phyloP scores from a whole-genome alignment of 345 rosid genomes.

The Orychophragmus violaceus region DNA sequence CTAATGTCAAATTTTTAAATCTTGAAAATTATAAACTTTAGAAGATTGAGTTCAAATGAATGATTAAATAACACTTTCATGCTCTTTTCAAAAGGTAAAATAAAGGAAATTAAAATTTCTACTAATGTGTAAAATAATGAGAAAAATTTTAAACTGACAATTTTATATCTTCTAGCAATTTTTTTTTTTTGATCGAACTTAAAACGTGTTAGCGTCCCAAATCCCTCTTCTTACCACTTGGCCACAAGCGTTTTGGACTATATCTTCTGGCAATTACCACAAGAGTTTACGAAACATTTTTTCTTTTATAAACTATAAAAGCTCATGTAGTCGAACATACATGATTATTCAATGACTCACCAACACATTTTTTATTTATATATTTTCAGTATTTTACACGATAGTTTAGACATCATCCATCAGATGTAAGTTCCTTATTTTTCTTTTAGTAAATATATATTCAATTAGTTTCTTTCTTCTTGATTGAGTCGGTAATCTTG shows the following conservation, averaged over 20 bases:
- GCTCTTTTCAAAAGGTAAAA: too few species aligned
- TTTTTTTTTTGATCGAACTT: too few species aligned
- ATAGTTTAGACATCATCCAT: background rate
- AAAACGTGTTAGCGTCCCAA: too few species aligned
- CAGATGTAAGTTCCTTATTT: background rate
- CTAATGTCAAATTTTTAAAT: too few species aligned
- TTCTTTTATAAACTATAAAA: background rate
- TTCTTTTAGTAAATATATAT: background rate
- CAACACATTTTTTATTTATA: background rate
- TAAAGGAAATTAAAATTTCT: too few species aligned
- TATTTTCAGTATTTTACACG: background rate
- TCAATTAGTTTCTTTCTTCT: background rate
- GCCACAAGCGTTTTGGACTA: too few species aligned
- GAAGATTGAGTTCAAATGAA: too few species aligned
- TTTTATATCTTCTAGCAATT: too few species aligned
- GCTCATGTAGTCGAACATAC: background rate
- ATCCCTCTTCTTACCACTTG: too few species aligned
- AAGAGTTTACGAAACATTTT: background rate
- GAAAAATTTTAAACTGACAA: too few species aligned
- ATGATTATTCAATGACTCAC: constrained; percentile 9
- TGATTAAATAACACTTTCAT: too few species aligned
- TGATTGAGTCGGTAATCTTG: constrained; percentile 41
- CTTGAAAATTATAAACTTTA: too few species aligned
- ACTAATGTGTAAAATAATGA: background rate
- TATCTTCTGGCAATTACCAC: background rate